Base-by-base conservation (phyloP, 2,329 filamentous ascomycete species). In the Fusarium cicatricum region DNA sequence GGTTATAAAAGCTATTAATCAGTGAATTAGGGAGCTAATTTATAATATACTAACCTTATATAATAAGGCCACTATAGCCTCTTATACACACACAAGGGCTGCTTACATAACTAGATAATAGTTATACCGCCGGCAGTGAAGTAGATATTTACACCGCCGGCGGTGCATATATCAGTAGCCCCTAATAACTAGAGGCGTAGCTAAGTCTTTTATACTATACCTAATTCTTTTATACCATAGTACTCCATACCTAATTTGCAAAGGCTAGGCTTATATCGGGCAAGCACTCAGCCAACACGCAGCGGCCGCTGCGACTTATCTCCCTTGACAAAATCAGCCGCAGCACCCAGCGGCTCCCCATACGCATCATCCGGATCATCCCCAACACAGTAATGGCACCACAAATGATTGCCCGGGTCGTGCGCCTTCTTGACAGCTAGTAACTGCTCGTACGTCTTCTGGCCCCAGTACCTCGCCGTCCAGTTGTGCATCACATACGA, bases 401-500 rank as follows among this genome's bases (percentile, higher is more conserved):
- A 44, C 16, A 44, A 44, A 33, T 34, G 28, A 33, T 44, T 44
- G 2, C 41, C 41, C 16, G 41, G 41, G 29, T 44, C 41, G n/a
- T 44, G 41, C 14, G 41, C 41, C 41, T 44, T 44, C 41, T 44
- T 44, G 8, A 44, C 41, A 23, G 41, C 41, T n/a, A 44, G 29
- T 17, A 44, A 23, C 29, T 44, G 41, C 29, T 44, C 41, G 17
- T 44, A 44, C 17, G 3, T 11, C 41, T 44, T 44, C 41, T 26
- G 6, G 14, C 43, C 43, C 43, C 43, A 47, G 33, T 47, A 47
- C 26, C 43, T 47, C 43, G 17, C 11, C 21, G 43, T 47, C 43
- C 43, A 47, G 33, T 47, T 47, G 16, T 47, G 43, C 43, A 47
- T 37, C 33, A 47, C 43, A 29, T 47, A 47, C 43, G 43, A 47